phyloP scores from a whole-genome alignment of 352 stramenopile species.

The Phytophthora rubi region DNA sequence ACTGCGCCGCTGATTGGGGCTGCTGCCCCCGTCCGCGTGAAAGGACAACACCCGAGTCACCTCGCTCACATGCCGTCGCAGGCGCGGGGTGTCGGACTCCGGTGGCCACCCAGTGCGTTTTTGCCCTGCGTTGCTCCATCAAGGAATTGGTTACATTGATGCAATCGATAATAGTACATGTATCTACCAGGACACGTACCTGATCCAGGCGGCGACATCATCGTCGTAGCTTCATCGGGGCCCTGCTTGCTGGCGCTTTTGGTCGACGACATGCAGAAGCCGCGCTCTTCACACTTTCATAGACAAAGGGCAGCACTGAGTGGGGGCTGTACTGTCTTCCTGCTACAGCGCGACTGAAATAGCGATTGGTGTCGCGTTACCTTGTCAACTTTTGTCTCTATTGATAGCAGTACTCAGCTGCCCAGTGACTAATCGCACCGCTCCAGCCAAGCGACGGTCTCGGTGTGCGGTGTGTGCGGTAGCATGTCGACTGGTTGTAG shows the following conservation, averaged over 20 bases:
- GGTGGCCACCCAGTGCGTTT: constrained; percentile 17
- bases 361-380: constrained; percentile 1
- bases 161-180: neutral
- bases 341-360: constrained; percentile 11
- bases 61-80: constrained; percentile 12
- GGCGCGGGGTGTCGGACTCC: neutral
- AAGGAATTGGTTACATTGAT: neutral
- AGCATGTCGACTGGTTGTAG: constrained; percentile 84
- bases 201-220: neutral
- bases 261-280: constrained; percentile 18
- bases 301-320: neutral
- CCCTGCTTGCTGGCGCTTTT: constrained; percentile 1
- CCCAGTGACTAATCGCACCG: constrained; percentile 20
- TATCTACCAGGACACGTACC: neutral
- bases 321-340: neutral
- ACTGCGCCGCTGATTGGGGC: constrained; percentile 8
- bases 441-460: constrained; percentile 77
- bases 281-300: neutral
- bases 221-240: neutral
- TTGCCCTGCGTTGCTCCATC: neutral
- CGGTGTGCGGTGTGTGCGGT: constrained; percentile 79
- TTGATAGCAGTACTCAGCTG: constrained; percentile 12
- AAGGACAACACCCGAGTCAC: constrained; percentile 26
- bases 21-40: neutral
- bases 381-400: constrained; percentile 2